Base-by-base conservation (phyloP, 257 asterid genomes). In the Solanum sejunctum region DNA sequence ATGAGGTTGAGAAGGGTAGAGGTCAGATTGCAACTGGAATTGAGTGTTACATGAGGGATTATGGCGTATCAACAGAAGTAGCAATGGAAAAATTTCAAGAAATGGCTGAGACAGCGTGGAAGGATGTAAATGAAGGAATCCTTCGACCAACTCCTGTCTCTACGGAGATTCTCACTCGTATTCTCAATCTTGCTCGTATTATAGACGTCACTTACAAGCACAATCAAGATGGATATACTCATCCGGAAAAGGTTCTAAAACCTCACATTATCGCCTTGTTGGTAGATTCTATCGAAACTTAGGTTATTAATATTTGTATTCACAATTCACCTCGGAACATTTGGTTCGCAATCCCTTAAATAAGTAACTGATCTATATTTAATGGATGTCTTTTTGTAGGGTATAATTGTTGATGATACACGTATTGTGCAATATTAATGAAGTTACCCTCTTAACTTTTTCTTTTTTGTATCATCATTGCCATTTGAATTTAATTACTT, bases 11-110 rank as follows among this genome's bases (percentile, higher is more conserved):
- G 90, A 91, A 93, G 87, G 47, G 83, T 57, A 87, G 90, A 73
- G 95, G 94, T 0, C 93, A 92, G 60, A 85, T 57, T 39, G 87
- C 87, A 3, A 93, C 93, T 2, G 92, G 93, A 10, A 66, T 93
- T 16, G 89, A 93, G 7, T 91, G 92, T 45, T 93, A 93, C 85
- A 91, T 90, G 92, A 84, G 90, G 3, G 87, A 90, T 1, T 49
- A 89, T 23, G 87, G 87, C 10, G 91, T 90, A 2, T 21, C 86
- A 0, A 81, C 84, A 78, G 84, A 87, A 85, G 95, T 84, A 8
- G 93, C 95, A 13, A 84, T 84, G 88, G 51, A 83, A 43, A 84
- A 89, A 71, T 80, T 92, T 6, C 81, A 60, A 1, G 85, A 77
- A 6, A 88, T 89, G 32, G 90, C 84, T 6, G 89, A 86, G 70